phyloP scores from a whole-genome alignment of 176 grass and related monocot species.

The sorghum (Sorghum bicolor) region DNA sequence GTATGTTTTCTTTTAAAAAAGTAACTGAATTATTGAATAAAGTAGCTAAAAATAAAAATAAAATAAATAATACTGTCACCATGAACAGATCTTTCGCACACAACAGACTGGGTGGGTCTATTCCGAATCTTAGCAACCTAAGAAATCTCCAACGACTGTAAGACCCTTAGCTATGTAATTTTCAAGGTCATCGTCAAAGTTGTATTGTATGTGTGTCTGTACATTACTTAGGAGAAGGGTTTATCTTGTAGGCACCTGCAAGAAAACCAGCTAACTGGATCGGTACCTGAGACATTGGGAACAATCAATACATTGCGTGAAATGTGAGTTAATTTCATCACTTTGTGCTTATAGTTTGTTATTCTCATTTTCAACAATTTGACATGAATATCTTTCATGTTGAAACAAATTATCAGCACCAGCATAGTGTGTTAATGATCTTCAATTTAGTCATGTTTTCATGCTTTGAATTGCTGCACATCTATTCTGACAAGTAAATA shows the following conservation, averaged over 20 bases:
- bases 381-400: background rate
- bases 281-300: conserved; percentile 55
- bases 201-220: background rate
- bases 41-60: background rate
- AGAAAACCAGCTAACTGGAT: conserved; percentile 65
- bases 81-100: conserved; percentile 70
- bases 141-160: conserved; percentile 59
- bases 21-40: conserved; percentile 9
- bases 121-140: conserved; percentile 70
- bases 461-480: background rate
- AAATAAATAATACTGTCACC: conserved; percentile 24
- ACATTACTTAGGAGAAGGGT: conserved; percentile 10
- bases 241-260: conserved; percentile 74
- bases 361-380: background rate
- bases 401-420: background rate
- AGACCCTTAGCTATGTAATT: conserved; percentile 25
- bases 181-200: background rate
- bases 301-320: conserved; percentile 42
- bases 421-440: background rate
- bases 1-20: conserved; percentile 43
- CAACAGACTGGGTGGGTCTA: conserved; percentile 66
- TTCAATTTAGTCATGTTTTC: background rate
- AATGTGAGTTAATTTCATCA: conserved; percentile 60
- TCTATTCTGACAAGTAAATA: background rate
- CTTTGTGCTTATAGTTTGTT: conserved; percentile 23